Percentiles rank a stretch among this genome's conserved stretches.
Conservation (phyloP, 2,329 filamentous ascomycete species). For the Neocucurbitaria cava region DNA sequence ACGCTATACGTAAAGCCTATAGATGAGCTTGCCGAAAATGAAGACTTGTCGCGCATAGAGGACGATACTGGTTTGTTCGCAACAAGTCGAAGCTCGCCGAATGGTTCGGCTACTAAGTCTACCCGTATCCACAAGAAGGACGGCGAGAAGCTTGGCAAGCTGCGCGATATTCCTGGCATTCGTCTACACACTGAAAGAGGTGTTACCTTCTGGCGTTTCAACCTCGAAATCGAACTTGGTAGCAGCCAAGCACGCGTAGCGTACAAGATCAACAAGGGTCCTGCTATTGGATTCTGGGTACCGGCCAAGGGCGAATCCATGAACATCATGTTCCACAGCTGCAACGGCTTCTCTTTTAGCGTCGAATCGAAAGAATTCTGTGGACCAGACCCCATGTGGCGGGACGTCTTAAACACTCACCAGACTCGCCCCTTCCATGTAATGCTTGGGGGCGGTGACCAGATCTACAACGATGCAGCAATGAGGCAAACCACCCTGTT, state of each 20-base stretch:
- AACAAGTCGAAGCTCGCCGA: constrained; percentile 61
- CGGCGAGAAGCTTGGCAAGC: constrained; percentile 81
- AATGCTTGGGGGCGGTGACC: constrained; percentile 96
- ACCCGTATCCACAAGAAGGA: constrained; percentile 65
- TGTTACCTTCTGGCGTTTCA: constrained; percentile 97
- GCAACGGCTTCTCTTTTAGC: constrained; percentile 89
- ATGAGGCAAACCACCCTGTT: constrained; percentile 78
- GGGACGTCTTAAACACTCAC: constrained; percentile 92
- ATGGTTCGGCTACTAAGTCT: constrained; percentile 39
- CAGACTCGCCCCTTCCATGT: constrained; percentile 94
- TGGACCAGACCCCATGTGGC: constrained; percentile 95
- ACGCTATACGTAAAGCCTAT: constrained; percentile 88
- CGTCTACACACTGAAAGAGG: constrained; percentile 85
- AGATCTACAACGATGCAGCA: constrained; percentile 92
- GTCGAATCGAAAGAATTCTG: constrained; percentile 81
- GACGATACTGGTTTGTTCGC: constrained; percentile 86
- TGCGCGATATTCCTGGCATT: constrained; percentile 81
- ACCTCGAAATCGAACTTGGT: constrained; percentile 86
- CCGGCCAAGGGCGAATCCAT: constrained; percentile 83
- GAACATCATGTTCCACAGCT: constrained; percentile 99
- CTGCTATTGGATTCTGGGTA: constrained; percentile 92
- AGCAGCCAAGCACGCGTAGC: constrained; percentile 83
- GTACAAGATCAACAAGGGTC: constrained; percentile 93
- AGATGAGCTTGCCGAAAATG: constrained; percentile 79
- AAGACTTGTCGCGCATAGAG: constrained; percentile 80